Base-by-base conservation (phyloP, 495 filamentous ascomycete genomes). In the Penicillium turbatum region DNA sequence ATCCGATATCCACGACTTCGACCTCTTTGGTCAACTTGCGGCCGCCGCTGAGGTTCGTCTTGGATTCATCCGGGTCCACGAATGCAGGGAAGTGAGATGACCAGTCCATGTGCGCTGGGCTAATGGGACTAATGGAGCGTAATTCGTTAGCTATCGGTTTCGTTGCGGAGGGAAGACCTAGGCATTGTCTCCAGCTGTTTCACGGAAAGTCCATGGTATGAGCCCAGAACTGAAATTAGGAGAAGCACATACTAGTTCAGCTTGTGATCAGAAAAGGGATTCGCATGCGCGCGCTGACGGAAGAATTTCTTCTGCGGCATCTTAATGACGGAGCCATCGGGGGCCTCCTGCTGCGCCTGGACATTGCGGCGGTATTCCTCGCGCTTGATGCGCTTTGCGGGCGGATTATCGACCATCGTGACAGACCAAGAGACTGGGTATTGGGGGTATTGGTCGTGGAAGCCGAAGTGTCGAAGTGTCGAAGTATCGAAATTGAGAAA, bases 1-100 rank as follows among this genome's bases (percentile, higher is more conserved):
- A 98, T 12, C 93, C 93, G 56, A 98, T 96, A 75, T 98, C 93
- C 48, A 90, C 92, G n/a, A 98, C 81, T 62, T 96, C 90, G 15
- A 98, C 85, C 48, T 86, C 75, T 59, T 86, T 83, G 17, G 73
- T 72, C 26, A 91, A 63, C 16, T 75, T 71, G 54, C 65, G 72
- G 4, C 69, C 64, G 27, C 72, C 67, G 34, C 54, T 56, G 11
- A 69, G 59, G 35, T 59, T 73, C 40, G 70, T 61, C 45, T 73
- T 56, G 15, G 70, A 48, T 4, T 57, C 44, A 40, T 74, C 58
- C 0, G 68, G 67, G 19, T 74, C 59, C 39, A 80, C 72, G 62
- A 82, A 91, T 37, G 84, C 78, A n/a, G 95, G 93, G 65, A 86
- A 98, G 65, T 89, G 81, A 17, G 81, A 65, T 1, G 87, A 81